These are phyloP conservation scores for Lablab purpureus DNA, from an alignment of 306 rosid species.

Conservation along the genomic window DNA sequence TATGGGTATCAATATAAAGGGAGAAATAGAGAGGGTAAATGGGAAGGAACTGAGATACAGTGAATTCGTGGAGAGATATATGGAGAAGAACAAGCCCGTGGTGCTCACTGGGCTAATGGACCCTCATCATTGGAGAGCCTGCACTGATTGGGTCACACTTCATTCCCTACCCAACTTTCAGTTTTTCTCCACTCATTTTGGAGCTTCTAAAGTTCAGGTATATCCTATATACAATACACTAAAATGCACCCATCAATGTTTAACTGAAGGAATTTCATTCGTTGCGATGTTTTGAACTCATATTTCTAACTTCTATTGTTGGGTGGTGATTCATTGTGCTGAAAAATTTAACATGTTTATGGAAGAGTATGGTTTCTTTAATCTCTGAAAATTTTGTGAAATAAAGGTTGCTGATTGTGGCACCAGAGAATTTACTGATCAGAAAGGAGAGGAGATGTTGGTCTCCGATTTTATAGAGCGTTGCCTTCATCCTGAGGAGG, in stretches of 20 bases:
- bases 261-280: not conserved
- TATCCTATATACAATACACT: not conserved
- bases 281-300: not conserved
- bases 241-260: not conserved
- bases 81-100: conserved; percentile 84
- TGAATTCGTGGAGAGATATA: conserved; percentile 68
- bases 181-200: conserved; percentile 71
- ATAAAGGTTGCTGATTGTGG: conserved; percentile 87
- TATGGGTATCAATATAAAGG: conserved; percentile 53
- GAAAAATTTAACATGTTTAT: not conserved
- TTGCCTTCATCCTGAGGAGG: conserved; percentile 50
- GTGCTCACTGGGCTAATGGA: conserved; percentile 78
- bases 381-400: conserved; percentile 1
- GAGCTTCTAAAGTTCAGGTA: conserved; percentile 86
- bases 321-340: not conserved
- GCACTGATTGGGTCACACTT: conserved; percentile 71
- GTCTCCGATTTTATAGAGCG: conserved; percentile 69
- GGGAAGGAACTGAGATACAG: conserved; percentile 68
- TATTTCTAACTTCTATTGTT: not conserved
- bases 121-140: conserved; percentile 76
- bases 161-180: conserved; percentile 69
- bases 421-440: conserved; percentile 84
- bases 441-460: conserved; percentile 78
- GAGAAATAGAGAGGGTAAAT: conserved; percentile 75
- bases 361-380: not conserved